Conservation (phyloP, 176 grass and related monocot genomes). For the Thinopyrum elongatum region DNA sequence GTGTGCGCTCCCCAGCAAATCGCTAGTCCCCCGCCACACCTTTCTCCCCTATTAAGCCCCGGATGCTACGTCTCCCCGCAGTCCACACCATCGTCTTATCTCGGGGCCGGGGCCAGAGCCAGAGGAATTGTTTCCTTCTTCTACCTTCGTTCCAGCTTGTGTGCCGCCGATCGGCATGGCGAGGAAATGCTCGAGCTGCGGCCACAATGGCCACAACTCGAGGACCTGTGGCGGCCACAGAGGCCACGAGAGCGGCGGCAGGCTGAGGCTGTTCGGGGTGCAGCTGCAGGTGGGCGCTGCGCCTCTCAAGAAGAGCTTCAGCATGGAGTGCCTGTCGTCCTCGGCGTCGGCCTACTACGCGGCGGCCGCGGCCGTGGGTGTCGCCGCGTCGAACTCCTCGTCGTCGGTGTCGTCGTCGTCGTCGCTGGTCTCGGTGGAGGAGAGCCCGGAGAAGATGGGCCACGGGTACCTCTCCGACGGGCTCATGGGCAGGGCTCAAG, state of each 20-base stretch:
- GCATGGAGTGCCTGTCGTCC: slow-evolving; percentile 74
- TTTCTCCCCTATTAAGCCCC: slow-evolving; percentile 43
- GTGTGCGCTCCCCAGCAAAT: slow-evolving; percentile 41
- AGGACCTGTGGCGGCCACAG: slow-evolving; percentile 63
- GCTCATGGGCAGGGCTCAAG: slow-evolving; percentile 57
- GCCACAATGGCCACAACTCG: slow-evolving; percentile 93
- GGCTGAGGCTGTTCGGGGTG: slow-evolving; percentile 80
- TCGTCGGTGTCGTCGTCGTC: slow-evolving; percentile 67
- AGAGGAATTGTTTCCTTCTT: slow-evolving; percentile 17
- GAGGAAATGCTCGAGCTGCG: slow-evolving; percentile 90
- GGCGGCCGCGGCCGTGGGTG: slow-evolving; percentile 17
- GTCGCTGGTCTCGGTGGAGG: slow-evolving; percentile 75
- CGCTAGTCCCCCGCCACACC: slow-evolving; percentile 35
- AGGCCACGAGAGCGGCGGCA: slow-evolving; percentile 5
- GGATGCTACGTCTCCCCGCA: slow-evolving; percentile 31
- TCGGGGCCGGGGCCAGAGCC: slow-evolving; percentile 16
- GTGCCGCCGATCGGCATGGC: slow-evolving; percentile 45
- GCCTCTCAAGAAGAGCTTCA: slow-evolving; percentile 72
- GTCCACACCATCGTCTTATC: slow-evolving; percentile 29
- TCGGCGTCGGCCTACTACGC: slow-evolving; percentile 36
- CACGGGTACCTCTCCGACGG: slow-evolving; percentile 82
- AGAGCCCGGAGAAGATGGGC: slow-evolving; percentile 56
- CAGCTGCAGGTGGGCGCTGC: slow-evolving; percentile 56
- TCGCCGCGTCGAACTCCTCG: slow-evolving; percentile 42
- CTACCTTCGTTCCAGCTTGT: neutral